phyloP scores from a whole-genome alignment of 1,284 basidiomycete genomes.

The Thecaphora thlaspeos region DNA sequence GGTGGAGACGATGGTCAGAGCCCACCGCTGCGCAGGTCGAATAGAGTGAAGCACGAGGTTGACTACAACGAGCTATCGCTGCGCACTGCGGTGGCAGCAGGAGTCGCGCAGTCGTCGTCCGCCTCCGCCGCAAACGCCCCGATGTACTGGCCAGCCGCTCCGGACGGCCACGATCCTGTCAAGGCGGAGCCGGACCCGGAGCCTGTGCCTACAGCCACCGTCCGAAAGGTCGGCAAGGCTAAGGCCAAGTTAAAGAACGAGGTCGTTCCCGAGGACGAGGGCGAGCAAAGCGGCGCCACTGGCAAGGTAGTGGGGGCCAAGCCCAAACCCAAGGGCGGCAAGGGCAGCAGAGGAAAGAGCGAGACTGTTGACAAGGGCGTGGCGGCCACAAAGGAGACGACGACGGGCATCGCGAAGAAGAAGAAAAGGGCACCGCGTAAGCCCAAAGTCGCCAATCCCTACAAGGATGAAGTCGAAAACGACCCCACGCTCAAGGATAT shows the following conservation, averaged over 20 bases:
- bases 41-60: neutral
- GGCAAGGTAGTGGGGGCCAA: neutral
- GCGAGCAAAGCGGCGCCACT: neutral
- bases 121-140: no score
- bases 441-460: conserved; percentile 7
- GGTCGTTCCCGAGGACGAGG: neutral
- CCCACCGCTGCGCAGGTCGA: neutral
- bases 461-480: conserved; percentile 12
- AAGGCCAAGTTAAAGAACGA: no score
- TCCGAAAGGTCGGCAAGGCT: no score
- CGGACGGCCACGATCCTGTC: no score
- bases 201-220: no score
- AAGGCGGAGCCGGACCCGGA: no score
- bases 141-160: no score
- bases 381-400: conserved; percentile 1
- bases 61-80: neutral
- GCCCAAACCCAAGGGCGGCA: conserved; percentile 1
- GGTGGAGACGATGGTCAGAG: neutral
- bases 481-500: conserved; percentile 2
- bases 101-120: no score
- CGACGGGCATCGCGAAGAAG: conserved; percentile 4
- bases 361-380: conserved; percentile 1
- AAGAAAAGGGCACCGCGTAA: conserved; percentile 17
- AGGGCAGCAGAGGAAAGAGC: conserved; percentile 1
- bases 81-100: no score